Percentiles rank a stretch among this genome's conserved stretches.
These are phyloP conservation scores for Penicillium sp. DNA, from an alignment of 2,329 filamentous ascomycete species.

Conservation along the genomic window DNA sequence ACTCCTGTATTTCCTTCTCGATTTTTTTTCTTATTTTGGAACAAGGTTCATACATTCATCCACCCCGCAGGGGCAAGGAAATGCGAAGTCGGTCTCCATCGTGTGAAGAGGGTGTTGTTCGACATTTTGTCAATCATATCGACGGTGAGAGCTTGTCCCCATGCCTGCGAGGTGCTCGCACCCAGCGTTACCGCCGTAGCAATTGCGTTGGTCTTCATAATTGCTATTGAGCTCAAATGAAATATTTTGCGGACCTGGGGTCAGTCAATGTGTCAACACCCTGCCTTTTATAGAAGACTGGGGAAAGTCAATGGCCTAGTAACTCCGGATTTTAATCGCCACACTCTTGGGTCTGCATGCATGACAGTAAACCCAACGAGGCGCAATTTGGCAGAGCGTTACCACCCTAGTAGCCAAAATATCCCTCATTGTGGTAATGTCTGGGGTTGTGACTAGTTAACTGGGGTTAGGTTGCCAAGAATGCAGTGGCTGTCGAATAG, in stretches of 20 bases:
- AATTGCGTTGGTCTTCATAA: constrained; percentile 15
- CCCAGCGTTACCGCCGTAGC: constrained; percentile 12
- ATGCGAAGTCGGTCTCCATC: constrained; percentile 26
- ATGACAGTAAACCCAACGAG: constrained; percentile 8
- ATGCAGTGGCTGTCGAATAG: constrained; percentile 9
- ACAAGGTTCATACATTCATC: constrained; percentile 22
- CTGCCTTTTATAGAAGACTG: neutral
- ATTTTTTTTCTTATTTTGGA: neutral
- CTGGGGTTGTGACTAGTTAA: constrained; percentile 1
- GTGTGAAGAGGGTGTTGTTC: constrained; percentile 25
- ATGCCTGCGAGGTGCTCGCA: constrained; percentile 11
- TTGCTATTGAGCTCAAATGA: neutral
- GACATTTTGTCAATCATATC: constrained; percentile 24
- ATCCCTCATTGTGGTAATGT: neutral
- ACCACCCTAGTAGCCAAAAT: neutral
- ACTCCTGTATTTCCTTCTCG: too few species aligned
- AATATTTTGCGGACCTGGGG: neutral
- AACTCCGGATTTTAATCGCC: constrained; percentile 19
- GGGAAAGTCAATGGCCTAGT: neutral
- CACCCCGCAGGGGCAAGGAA: constrained; percentile 26
- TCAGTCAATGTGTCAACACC: neutral
- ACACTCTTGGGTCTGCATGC: constrained; percentile 25
- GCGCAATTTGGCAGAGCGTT: neutral
- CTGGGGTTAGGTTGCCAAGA: neutral
- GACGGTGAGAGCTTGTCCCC: constrained; percentile 18